Evolutionary conservation across 2,329 filamentous ascomycete species (phyloP).

Genomic region (Exophiala alcalophila): DNA sequence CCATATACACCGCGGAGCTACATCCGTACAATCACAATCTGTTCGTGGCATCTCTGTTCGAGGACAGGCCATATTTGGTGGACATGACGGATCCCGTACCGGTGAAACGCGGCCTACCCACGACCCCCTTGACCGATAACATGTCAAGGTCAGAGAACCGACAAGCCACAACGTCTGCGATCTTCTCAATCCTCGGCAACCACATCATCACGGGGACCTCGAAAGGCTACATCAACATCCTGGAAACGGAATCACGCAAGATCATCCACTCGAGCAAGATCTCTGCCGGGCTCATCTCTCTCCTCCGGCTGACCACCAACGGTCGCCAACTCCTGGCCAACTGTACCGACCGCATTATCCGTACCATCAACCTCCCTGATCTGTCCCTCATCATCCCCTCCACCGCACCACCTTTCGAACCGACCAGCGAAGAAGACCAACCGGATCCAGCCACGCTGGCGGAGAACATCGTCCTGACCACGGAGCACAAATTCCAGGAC

Average conservation of each 20-base stretch:
- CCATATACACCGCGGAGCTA: conserved; percentile 92
- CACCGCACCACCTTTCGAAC: conserved; percentile 14
- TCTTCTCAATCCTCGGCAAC: conserved; percentile 80
- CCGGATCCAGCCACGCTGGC: conserved; percentile 64
- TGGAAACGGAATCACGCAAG: conserved; percentile 74
- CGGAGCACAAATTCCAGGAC: conserved; percentile 98
- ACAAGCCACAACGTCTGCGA: conserved; percentile 87
- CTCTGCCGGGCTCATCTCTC: conserved; percentile 82
- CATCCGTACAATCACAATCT: conserved; percentile 83
- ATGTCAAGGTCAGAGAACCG: conserved; percentile 73
- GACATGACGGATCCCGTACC: conserved; percentile 70
- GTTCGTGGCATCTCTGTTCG: conserved; percentile 89
- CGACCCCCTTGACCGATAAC: conserved; percentile 72
- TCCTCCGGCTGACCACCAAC: conserved; percentile 77
- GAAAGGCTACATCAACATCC: conserved; percentile 94
- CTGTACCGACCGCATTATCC: conserved; percentile 89
- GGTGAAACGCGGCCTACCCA: conserved; percentile 74
- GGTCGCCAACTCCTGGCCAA: conserved; percentile 89
- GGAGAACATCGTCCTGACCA: conserved; percentile 73
- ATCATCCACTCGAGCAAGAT: conserved; percentile 89
- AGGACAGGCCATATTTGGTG: conserved; percentile 86
- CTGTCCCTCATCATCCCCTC: conserved; percentile 43
- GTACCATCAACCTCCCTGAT: conserved; percentile 86
- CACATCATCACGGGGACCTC: conserved; percentile 91
- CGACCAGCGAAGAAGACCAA: conserved; percentile 48